A percentile compares a stretch with the other conserved stretches of the same genome.
Evolutionary conservation across 768 basidiomycete genomes (phyloP).

Genomic region (Boletus sp.): DNA sequence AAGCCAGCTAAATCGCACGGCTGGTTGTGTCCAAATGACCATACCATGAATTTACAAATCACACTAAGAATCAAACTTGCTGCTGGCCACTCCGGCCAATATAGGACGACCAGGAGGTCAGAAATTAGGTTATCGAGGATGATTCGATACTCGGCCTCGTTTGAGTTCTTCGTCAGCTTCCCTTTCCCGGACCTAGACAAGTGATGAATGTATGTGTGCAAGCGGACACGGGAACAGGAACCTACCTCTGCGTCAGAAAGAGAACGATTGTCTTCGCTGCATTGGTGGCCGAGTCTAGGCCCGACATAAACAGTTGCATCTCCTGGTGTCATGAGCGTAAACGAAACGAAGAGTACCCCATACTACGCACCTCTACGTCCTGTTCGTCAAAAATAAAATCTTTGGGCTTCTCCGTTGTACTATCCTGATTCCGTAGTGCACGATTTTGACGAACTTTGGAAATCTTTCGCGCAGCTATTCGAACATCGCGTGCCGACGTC

Average conservation of each 20-base stretch:
- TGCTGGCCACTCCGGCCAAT: constrained; percentile 98
- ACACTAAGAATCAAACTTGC: constrained; percentile 79
- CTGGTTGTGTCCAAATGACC: constrained; percentile 9
- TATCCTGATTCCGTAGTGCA: constrained; percentile 63
- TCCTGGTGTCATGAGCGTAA: constrained; percentile 43
- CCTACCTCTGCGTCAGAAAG: constrained; percentile 66
- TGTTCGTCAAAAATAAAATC: constrained; percentile 64
- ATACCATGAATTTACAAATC: constrained; percentile 81
- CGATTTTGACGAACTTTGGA: constrained; percentile 61
- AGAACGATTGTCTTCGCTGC: constrained; percentile 81
- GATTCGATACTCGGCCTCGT: constrained; percentile 89
- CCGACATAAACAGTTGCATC: constrained; percentile 64
- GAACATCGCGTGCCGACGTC: constrained; percentile 87
- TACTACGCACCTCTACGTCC: constrained; percentile 52
- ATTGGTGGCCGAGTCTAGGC: constrained; percentile 77
- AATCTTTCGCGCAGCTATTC: constrained; percentile 60
- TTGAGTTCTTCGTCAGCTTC: constrained; percentile 84
- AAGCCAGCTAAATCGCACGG: neutral
- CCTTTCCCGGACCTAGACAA: constrained; percentile 71
- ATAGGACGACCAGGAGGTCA: constrained; percentile 83
- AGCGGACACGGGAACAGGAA: neutral
- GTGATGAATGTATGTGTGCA: constrained; percentile 1
- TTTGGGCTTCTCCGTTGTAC: constrained; percentile 42
- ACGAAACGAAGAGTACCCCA: neutral
- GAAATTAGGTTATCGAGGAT: constrained; percentile 90